Conservation (phyloP, 352 stramenopile species). For the Pseudoperonospora humuli region DNA sequence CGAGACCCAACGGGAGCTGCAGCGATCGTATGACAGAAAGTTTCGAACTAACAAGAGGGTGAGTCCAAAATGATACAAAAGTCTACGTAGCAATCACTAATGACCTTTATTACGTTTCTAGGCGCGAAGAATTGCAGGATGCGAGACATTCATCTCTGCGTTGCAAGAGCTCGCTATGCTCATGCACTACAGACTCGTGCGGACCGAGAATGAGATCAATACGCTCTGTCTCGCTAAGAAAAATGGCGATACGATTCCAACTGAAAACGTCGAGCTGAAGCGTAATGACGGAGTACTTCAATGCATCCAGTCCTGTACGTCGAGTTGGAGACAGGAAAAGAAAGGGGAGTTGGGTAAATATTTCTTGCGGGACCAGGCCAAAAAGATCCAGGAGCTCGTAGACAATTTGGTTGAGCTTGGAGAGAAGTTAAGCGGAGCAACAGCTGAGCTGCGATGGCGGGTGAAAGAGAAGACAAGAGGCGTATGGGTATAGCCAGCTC, state of each 20-base stretch:
- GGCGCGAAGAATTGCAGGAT: slow-evolving; percentile 1
- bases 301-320: slow-evolving; percentile 7
- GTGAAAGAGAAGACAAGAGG: slow-evolving; percentile 3
- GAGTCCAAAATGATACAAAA: not conserved
- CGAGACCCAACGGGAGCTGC: slow-evolving; percentile 6
- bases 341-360: slow-evolving; percentile 13
- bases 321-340: slow-evolving; percentile 7
- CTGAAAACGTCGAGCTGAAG: not conserved
- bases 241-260: not conserved
- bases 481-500: slow-evolving; percentile 17
- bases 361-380: slow-evolving; percentile 12
- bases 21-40: slow-evolving; percentile 20
- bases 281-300: slow-evolving; percentile 10
- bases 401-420: slow-evolving; percentile 1
- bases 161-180: slow-evolving; percentile 9
- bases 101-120: not conserved
- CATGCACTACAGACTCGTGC: slow-evolving; percentile 6
- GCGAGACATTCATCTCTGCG: slow-evolving; percentile 5
- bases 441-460: slow-evolving; percentile 10
- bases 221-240: slow-evolving; percentile 12
- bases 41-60: slow-evolving; percentile 17
- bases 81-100: not conserved
- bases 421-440: slow-evolving; percentile 2
- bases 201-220: slow-evolving; percentile 6
- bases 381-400: slow-evolving; percentile 8